These are phyloP conservation scores for Phytophthora foliorum DNA, from an alignment of 352 stramenopile genomes.

Conservation along the genomic window DNA sequence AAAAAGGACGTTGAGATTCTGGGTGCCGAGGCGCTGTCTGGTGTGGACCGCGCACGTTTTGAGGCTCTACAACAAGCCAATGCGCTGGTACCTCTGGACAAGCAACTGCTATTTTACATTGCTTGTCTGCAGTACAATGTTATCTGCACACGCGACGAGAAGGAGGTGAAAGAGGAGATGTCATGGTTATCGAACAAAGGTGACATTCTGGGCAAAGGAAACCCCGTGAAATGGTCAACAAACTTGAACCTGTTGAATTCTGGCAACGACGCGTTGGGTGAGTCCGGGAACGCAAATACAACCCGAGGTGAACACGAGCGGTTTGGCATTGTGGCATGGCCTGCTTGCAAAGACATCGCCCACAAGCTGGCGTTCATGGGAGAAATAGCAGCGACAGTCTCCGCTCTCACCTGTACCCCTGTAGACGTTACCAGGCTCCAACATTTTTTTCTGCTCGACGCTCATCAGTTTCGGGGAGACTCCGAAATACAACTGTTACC, in stretches of 20 bases:
- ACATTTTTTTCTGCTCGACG: not conserved
- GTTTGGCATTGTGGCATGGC: slow-evolving; percentile 21
- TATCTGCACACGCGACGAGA: no score
- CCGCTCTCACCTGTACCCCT: slow-evolving; percentile 8
- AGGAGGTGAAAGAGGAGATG: no score
- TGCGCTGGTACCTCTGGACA: slow-evolving; percentile 1
- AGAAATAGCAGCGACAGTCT: slow-evolving; percentile 7
- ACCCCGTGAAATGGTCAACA: slow-evolving; percentile 2
- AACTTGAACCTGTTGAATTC: slow-evolving; percentile 18
- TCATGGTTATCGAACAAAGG: not conserved
- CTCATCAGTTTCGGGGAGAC: not conserved
- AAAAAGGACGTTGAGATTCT: not conserved
- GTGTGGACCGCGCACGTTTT: slow-evolving; percentile 11
- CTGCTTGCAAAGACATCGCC: not conserved
- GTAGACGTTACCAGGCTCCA: slow-evolving; percentile 15
- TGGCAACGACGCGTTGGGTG: not conserved
- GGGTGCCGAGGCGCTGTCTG: slow-evolving; percentile 3
- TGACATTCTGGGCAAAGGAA: no score
- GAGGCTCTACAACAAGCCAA: slow-evolving; percentile 12
- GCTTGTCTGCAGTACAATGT: slow-evolving; percentile 2
- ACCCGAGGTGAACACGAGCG: not conserved
- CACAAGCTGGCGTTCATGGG: slow-evolving; percentile 11
- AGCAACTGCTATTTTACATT: slow-evolving; percentile 12
- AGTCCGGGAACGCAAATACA: slow-evolving; percentile 1
- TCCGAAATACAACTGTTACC: not conserved